Conservation (phyloP, 2,329 filamentous ascomycete genomes). For the Cryphonectria naterciae region DNA sequence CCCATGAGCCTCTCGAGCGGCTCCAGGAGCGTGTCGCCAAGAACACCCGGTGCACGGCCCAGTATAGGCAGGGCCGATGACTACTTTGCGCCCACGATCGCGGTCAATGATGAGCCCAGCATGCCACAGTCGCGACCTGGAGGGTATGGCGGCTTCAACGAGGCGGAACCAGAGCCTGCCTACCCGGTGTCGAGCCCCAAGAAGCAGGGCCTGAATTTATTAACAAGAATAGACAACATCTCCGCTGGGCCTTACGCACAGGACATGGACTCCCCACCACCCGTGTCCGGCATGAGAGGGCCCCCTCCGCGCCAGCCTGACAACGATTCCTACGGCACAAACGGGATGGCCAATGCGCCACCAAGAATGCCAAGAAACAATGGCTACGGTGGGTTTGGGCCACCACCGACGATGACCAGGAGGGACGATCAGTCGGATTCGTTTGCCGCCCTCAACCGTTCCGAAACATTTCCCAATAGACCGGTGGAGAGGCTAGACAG, state of each 20-base stretch:
- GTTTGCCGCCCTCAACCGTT: constrained; percentile 47
- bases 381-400: constrained; percentile 63
- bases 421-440: constrained; percentile 43
- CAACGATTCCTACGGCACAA: constrained; percentile 38
- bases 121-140: constrained; percentile 48
- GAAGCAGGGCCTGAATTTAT: constrained; percentile 46
- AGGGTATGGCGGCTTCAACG: constrained; percentile 54
- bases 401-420: constrained; percentile 38
- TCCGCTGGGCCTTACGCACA: constrained; percentile 67
- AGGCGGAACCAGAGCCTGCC: constrained; percentile 42
- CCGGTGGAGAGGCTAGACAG: constrained; percentile 40
- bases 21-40: constrained; percentile 66
- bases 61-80: constrained; percentile 49
- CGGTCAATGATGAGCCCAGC: constrained; percentile 41
- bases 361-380: constrained; percentile 52
- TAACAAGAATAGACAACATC: constrained; percentile 68
- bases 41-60: constrained; percentile 54
- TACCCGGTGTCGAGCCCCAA: constrained; percentile 56
- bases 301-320: constrained; percentile 26
- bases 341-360: constrained; percentile 36
- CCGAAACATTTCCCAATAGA: constrained; percentile 57
- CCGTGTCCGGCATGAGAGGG: constrained; percentile 16
- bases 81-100: constrained; percentile 52
- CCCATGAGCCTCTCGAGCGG: constrained; percentile 64
- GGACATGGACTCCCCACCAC: constrained; percentile 21